Percentiles rank a stretch among this genome's conserved stretches.
These are phyloP conservation scores for Schwanniomyces etchellsii DNA, from an alignment of 1,139 yeast genomes.

Conservation along the genomic window DNA sequence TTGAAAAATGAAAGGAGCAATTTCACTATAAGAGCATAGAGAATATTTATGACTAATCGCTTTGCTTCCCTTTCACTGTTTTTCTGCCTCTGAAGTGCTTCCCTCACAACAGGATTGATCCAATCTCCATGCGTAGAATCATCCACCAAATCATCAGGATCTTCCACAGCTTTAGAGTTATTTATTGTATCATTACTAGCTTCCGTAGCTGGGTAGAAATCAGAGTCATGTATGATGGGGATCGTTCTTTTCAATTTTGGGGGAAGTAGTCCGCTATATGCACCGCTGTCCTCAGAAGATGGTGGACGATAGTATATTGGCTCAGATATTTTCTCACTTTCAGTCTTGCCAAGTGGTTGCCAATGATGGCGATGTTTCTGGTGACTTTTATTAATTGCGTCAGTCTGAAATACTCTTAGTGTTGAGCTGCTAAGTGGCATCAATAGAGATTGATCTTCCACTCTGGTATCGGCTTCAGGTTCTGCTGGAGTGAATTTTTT, in stretches of 20 bases:
- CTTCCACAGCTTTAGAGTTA: slow-evolving; percentile 3
- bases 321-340: slow-evolving; percentile 8
- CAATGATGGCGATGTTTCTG: slow-evolving; percentile 5
- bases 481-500: background rate
- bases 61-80: slow-evolving; percentile 25
- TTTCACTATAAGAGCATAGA: slow-evolving; percentile 13
- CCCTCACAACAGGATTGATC: slow-evolving; percentile 33
- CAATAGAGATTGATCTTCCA: slow-evolving; percentile 3
- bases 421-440: slow-evolving; percentile 14
- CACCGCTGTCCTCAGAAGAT: slow-evolving; percentile 21
- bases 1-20: slow-evolving; percentile 13
- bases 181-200: background rate
- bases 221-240: background rate
- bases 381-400: slow-evolving; percentile 10
- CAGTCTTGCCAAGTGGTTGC: slow-evolving; percentile 6
- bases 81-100: slow-evolving; percentile 32
- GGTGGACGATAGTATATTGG: slow-evolving; percentile 36
- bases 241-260: slow-evolving; percentile 10
- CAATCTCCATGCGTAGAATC: slow-evolving; percentile 25
- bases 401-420: slow-evolving; percentile 15
- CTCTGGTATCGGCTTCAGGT: background rate
- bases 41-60: slow-evolving; percentile 13
- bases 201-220: background rate
- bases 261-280: slow-evolving; percentile 27
- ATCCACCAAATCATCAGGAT: slow-evolving; percentile 9